Conservation (phyloP, 371 early-diverging fungal species). For the Hamiltosporidium tvaerminnensis region DNA sequence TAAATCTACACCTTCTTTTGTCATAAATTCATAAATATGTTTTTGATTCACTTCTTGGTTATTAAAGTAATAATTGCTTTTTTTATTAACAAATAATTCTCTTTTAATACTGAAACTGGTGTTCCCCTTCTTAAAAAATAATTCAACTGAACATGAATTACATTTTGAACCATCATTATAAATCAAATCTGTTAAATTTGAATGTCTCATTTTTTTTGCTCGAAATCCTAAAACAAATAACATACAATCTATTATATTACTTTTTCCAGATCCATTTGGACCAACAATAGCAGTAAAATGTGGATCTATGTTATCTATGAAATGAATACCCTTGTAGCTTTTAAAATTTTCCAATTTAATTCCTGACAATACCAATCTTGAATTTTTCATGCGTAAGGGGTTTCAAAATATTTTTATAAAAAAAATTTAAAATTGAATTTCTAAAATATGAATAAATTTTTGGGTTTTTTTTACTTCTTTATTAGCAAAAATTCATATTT, state of each 20-base stretch:
- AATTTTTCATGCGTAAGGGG: background rate
- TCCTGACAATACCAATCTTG: background rate
- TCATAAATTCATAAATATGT: conserved; percentile 59
- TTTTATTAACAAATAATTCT: conserved; percentile 6
- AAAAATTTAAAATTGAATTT: too few relatives aligned
- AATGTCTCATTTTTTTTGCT: conserved; percentile 93
- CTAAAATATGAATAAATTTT: too few relatives aligned
- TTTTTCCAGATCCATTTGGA: conserved; percentile 96
- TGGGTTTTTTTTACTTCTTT: too few relatives aligned
- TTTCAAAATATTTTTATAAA: too few relatives aligned
- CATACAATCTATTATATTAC: conserved; percentile 93
- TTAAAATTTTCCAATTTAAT: conserved; percentile 51
- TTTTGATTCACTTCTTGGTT: conserved; percentile 51
- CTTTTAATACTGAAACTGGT: too few relatives aligned
- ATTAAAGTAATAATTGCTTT: conserved; percentile 60
- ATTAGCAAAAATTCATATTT: too few relatives aligned
- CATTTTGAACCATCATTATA: conserved; percentile 63
- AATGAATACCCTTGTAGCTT: conserved; percentile 50
- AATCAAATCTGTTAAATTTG: conserved; percentile 77
- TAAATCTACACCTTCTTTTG: conserved; percentile 74
- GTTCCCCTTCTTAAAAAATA: too few relatives aligned
- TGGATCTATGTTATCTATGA: conserved; percentile 38
- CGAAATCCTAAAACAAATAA: conserved; percentile 97
- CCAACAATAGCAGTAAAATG: conserved; percentile 69
- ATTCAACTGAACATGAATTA: too few relatives aligned